These are phyloP conservation scores for Skeletonema grethae DNA, from an alignment of 108 stramenopile species.

Conservation along the genomic window DNA sequence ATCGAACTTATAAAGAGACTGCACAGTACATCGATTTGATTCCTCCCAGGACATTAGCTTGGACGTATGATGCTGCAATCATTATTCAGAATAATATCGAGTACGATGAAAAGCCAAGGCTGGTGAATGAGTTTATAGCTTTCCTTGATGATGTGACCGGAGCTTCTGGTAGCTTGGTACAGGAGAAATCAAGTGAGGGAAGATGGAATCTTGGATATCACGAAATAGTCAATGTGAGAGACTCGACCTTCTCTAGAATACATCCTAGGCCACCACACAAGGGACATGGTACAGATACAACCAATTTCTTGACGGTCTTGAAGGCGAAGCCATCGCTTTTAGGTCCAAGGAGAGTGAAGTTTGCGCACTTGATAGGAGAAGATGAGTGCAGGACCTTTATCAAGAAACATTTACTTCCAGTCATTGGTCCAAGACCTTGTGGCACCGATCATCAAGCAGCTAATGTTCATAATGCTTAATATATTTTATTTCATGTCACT, in stretches of 20 bases:
- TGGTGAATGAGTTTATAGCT: slow-evolving; percentile 24
- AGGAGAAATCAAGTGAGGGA: slow-evolving; percentile 19
- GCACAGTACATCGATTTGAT: slow-evolving; percentile 14
- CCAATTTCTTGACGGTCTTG: slow-evolving; percentile 14
- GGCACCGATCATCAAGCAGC: slow-evolving; percentile 5
- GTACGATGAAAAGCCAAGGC: slow-evolving; percentile 30
- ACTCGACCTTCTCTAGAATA: slow-evolving; percentile 9
- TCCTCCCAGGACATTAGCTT: slow-evolving; percentile 8
- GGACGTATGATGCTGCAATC: background rate
- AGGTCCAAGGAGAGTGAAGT: slow-evolving; percentile 22
- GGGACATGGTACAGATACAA: slow-evolving; percentile 19
- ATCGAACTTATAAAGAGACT: slow-evolving; percentile 20
- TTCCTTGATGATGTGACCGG: slow-evolving; percentile 23
- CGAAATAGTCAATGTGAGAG: slow-evolving; percentile 20
- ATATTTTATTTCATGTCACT: too few species aligned
- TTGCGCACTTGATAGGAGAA: slow-evolving; percentile 30
- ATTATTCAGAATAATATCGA: slow-evolving; percentile 22
- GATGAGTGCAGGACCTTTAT: slow-evolving; percentile 29
- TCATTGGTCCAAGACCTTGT: slow-evolving; percentile 34
- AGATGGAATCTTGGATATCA: slow-evolving; percentile 34
- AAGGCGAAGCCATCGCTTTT: slow-evolving; percentile 13
- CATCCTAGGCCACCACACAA: slow-evolving; percentile 22
- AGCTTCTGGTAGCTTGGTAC: background rate
- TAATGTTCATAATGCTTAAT: background rate
- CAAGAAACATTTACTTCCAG: slow-evolving; percentile 30